These are phyloP conservation scores for Lecanicillium sp. DNA, from an alignment of 2,329 filamentous ascomycete species.

Conservation along the genomic window DNA sequence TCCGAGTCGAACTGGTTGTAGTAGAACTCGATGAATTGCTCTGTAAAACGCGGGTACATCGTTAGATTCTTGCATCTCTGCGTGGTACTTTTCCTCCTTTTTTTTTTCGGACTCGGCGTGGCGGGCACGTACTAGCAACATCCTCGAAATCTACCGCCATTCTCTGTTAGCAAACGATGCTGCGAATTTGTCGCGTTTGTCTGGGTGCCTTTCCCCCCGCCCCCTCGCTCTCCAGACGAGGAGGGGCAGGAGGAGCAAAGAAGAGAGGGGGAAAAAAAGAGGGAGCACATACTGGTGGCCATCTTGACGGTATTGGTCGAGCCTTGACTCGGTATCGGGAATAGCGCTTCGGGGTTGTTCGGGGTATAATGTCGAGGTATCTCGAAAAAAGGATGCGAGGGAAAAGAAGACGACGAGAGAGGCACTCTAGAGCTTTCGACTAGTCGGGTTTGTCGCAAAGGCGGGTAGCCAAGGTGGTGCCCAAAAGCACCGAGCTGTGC, in stretches of 20 bases:
- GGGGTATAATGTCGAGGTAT: no score
- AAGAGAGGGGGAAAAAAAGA: no score
- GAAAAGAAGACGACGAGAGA: background rate
- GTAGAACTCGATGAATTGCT: conserved; percentile 85
- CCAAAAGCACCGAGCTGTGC: conserved; percentile 11
- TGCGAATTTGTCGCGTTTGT: conserved; percentile 13
- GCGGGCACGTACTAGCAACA: conserved; percentile 39
- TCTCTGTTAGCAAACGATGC: conserved; percentile 18
- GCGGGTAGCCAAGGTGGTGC: conserved; percentile 9
- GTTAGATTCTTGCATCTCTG: background rate
- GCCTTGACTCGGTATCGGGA: background rate
- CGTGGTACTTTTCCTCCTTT: no score
- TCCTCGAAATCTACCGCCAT: conserved; percentile 35
- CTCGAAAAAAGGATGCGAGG: background rate
- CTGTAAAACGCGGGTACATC: conserved; percentile 38
- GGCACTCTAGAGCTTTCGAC: background rate
- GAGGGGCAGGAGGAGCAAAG: conserved; percentile 2
- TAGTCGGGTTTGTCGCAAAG: conserved; percentile 14
- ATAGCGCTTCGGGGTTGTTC: no score
- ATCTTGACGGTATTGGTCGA: conserved; percentile 23
- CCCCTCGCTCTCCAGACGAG: background rate
- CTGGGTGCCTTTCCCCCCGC: conserved; percentile 1
- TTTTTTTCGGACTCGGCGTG: background rate
- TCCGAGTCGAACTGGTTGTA: conserved; percentile 79
- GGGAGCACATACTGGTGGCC: conserved; percentile 29